Conservation (phyloP, 768 basidiomycete genomes). For the Cystoderma amianthinum region DNA sequence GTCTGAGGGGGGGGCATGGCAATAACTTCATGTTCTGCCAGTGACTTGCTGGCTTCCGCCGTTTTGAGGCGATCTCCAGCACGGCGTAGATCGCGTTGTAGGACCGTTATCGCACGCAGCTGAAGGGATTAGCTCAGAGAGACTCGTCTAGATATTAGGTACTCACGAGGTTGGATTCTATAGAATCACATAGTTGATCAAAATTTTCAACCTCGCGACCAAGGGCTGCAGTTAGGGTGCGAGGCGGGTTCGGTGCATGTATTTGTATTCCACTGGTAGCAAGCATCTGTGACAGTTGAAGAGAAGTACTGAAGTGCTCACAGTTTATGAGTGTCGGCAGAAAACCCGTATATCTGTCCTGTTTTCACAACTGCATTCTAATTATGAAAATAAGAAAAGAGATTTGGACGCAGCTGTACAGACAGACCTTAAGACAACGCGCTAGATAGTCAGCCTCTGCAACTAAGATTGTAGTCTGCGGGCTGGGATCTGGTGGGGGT, state of each 20-base stretch:
- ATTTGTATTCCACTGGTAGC: conserved; percentile 51
- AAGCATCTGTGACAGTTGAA: too few species aligned
- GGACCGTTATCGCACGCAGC: conserved; percentile 65
- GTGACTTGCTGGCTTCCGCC: conserved; percentile 10
- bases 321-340: conserved; percentile 60
- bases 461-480: conserved; percentile 37
- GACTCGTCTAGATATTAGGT: background rate
- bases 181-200: conserved; percentile 72
- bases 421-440: conserved; percentile 46
- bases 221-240: conserved; percentile 54
- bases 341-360: conserved; percentile 65
- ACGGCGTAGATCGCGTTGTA: conserved; percentile 62
- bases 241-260: conserved; percentile 56
- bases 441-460: conserved; percentile 58
- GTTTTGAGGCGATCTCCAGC: conserved; percentile 51
- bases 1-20: conserved; percentile 13
- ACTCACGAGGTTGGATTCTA: conserved; percentile 67
- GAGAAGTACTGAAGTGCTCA: conserved; percentile 30
- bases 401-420: background rate
- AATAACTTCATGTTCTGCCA: conserved; percentile 22
- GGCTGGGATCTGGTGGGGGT: conserved; percentile 40
- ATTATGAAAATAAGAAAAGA: conserved; percentile 9
- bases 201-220: conserved; percentile 74
- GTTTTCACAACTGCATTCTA: conserved; percentile 66
- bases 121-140: conserved; percentile 20